Evolutionary conservation across 257 asterid species (phyloP), one percentile per base, ranked within the genome.

Genomic region (Solanum megistacrolobum): DNA sequence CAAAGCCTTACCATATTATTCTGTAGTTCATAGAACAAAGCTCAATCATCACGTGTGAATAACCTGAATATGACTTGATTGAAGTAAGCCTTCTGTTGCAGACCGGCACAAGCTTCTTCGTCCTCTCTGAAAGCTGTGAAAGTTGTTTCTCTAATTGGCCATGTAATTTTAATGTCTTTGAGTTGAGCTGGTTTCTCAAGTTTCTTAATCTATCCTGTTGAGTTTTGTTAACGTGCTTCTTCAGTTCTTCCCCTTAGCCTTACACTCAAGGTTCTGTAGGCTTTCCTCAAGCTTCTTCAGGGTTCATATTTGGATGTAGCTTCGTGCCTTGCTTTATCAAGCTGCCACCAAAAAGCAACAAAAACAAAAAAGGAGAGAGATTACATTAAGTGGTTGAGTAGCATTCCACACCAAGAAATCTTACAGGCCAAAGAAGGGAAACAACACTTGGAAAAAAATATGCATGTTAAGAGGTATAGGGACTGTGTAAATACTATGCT

Each of bases 251-350:
- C 94, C 98, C 86, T 92, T 93, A 88, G 94, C 93, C 90, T 94
- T 97, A 91, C 91, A 91, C 88, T 96, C 99, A 18, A 95, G 74
- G 92, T 84, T 95, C 87, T 94, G 95, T 31, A 97, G 86, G 90
- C 88, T 94, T 83, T 95, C 99, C 88, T 97, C 98, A n/a, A 94
- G 95, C 90, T 92, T 94, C 91, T 90, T 93, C 89, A 97, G 7
- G 34, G 96, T 88, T 96, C 98, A 9, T 96, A 97, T 91, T 96
- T 97, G 65, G 88, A 89, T 91, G 91, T 93, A 43, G 93, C 91
- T 66, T 97, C 95, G 39, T 95, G 94, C 87, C 92, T 93, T 41
- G 94, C 95, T 90, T 93, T 96, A 31, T 96, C 98, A 13, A 95
- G 94, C 98, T 96, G 87, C 89, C 86, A 43, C 36, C 39, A 83